These are phyloP conservation scores for Phytophthora hibernalis DNA, from an alignment of 352 stramenopile genomes.

Conservation along the genomic window DNA sequence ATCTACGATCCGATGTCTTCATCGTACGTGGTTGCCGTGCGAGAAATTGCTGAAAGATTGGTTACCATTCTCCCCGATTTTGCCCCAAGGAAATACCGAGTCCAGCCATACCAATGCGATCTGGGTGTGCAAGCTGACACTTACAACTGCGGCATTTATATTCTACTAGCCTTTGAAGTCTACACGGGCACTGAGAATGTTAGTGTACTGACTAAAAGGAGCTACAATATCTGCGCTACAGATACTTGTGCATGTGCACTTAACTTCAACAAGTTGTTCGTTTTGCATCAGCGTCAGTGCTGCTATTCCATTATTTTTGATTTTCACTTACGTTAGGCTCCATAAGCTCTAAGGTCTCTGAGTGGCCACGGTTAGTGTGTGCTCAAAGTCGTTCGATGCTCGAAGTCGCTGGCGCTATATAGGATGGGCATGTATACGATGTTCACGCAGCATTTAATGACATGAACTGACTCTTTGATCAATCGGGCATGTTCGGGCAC, in stretches of 20 bases:
- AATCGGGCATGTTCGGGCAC: neutral
- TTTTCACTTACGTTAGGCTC: neutral
- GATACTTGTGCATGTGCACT: neutral
- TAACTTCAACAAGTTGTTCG: neutral
- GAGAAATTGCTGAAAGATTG: neutral
- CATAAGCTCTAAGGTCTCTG: too few relatives aligned
- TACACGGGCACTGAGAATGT: neutral
- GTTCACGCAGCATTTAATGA: neutral
- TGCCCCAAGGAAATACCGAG: neutral
- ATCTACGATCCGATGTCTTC: conserved; percentile 7
- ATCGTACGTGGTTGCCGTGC: neutral
- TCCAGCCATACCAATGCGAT: neutral
- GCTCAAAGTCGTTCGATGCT: neutral
- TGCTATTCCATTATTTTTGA: neutral
- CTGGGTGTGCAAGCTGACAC: neutral
- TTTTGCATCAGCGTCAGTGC: neutral
- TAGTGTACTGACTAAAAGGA: neutral
- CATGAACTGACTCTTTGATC: neutral
- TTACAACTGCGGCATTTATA: conserved; percentile 1
- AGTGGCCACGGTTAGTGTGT: too few relatives aligned
- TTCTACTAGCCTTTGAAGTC: neutral
- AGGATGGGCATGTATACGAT: neutral
- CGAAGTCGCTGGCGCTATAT: neutral
- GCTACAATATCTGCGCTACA: neutral
- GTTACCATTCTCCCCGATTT: neutral